Percentiles rank a stretch among this genome's conserved stretches.
Evolutionary conservation across 1,284 basidiomycete genomes (phyloP).

Genomic region (Gomphus sp.): DNA sequence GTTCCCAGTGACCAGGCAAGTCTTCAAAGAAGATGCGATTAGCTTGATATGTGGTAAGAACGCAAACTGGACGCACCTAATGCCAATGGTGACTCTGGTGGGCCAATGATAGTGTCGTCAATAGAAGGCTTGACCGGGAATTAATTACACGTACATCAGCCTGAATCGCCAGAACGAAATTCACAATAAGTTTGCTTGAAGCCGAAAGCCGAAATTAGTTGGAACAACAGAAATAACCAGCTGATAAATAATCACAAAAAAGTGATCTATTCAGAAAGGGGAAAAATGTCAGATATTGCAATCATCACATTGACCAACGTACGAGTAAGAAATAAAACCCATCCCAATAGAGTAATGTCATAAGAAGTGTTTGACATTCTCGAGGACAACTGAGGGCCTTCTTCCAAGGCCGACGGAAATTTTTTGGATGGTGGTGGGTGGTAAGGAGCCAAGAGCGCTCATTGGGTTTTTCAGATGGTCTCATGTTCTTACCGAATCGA

Average conservation of each 20-base stretch:
- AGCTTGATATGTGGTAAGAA: neutral
- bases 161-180: neutral
- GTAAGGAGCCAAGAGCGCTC: no score
- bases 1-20: no score
- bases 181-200: neutral
- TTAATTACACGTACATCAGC: neutral
- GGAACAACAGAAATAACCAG: neutral
- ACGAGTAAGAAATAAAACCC: slow-evolving; percentile 20
- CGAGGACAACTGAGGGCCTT: slow-evolving; percentile 23
- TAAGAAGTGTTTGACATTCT: slow-evolving; percentile 16
- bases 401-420: no score
- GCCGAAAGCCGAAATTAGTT: neutral
- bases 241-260: neutral
- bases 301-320: neutral
- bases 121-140: neutral
- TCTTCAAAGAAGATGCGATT: no score
- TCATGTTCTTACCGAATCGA: no score
- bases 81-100: neutral
- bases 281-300: neutral
- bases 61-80: neutral
- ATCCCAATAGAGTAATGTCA: slow-evolving; percentile 20
- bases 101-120: neutral
- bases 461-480: no score
- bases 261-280: neutral
- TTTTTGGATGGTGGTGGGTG: no score